Evolutionary conservation across 208 protist species (phyloP), one percentile per base, ranked within the genome.

Genomic region (Naegleria fowleri): DNA sequence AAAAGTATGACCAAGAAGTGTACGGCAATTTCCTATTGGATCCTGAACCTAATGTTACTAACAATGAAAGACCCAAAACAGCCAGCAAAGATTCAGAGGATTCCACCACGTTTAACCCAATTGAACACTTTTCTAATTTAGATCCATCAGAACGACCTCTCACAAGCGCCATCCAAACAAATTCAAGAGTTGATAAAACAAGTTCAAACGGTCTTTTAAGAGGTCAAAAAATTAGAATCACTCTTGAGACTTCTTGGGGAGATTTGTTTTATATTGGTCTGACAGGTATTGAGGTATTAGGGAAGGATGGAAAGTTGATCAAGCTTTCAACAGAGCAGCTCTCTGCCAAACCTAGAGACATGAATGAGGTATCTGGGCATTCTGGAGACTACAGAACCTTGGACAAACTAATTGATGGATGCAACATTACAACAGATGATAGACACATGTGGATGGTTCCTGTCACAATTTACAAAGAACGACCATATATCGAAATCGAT

Each of bases 221-320:
- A 40, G 95, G 95, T 9, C 87, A 95, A 41, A 93, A 88, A 40
- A 85, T 98, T 33, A 83, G 92, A 84, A 48, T 98, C 33, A 96
- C 95, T 83, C 90, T 97, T 39, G 92, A 96, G 36, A 94, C 93
- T 36, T 98, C 94, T 38, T 98, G 97, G 97, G 97, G 97, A 7
- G 97, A 98, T 91, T 52, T 86, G 41, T 67, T 96, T 90, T 97
- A 97, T 92, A 92, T 98, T 33, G 97, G 97, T 5, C 90, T 98
- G 25, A 96, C 94, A 84, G 96, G 96, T 2, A 92, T 98, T 43
- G 96, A 98, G 92, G 39, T 98, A 29, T 97, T 96, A 91, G 94
- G 98, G 91, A 90, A 93, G 51, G 86, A 90, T 22, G 96, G 95
- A 4, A 91, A 94, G 5, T 94, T 91, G n/a, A 92, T 98, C 39